Conservation (phyloP, 768 basidiomycete genomes). For the Boletellus ananas region DNA sequence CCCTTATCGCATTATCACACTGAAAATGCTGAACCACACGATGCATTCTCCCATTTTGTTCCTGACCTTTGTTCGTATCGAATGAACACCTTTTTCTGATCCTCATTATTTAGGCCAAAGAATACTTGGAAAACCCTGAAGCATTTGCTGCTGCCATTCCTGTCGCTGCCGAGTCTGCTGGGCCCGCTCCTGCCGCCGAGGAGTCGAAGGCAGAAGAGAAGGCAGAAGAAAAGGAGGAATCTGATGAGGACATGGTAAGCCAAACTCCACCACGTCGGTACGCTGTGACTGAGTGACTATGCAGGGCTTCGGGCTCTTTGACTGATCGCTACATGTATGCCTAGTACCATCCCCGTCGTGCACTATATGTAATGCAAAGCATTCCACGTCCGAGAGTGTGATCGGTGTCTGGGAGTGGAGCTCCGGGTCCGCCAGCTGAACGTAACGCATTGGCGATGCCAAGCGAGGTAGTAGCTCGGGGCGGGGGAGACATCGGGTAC, state of each 20-base stretch:
- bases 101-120: constrained; percentile 66
- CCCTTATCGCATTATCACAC: constrained; percentile 48
- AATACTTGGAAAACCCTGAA: constrained; percentile 95
- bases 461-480: too few relatives aligned
- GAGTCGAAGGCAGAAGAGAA: constrained; percentile 66
- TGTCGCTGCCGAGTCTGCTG: constrained; percentile 47
- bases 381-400: constrained; percentile 8
- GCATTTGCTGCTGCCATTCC: constrained; percentile 88
- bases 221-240: constrained; percentile 81
- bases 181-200: constrained; percentile 49
- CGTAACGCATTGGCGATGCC: too few relatives aligned
- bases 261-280: background rate
- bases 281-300: constrained; percentile 6
- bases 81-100: constrained; percentile 8
- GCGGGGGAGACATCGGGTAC: too few relatives aligned
- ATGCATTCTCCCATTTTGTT: constrained; percentile 31
- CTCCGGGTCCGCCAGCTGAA: too few relatives aligned
- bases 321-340: constrained; percentile 41
- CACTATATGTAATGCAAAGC: constrained; percentile 22
- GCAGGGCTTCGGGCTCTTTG: constrained; percentile 93
- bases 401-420: background rate
- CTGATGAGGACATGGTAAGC: constrained; percentile 85
- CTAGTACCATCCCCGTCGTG: constrained; percentile 13
- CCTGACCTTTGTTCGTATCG: constrained; percentile 23
- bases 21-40: constrained; percentile 79